Conservation (phyloP, 306 rosid genomes). For the Lathyrus tuberosus region DNA sequence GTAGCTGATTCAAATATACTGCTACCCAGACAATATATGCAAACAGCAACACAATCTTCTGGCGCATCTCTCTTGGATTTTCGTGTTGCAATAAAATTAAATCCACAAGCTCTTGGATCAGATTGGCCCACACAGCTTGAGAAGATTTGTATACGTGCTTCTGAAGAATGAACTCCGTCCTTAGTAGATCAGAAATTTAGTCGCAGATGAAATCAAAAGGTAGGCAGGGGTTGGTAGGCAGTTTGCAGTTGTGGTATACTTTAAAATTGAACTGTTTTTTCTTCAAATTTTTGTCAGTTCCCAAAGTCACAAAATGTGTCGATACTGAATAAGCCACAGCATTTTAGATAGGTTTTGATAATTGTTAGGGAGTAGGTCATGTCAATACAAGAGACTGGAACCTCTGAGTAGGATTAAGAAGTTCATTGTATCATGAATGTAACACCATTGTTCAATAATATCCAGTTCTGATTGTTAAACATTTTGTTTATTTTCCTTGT, state of each 20-base stretch:
- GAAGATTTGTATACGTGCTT: slow-evolving; percentile 67
- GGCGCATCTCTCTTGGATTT: slow-evolving; percentile 63
- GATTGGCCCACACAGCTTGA: slow-evolving; percentile 87
- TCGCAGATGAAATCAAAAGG: slow-evolving; percentile 32
- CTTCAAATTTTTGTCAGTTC: slow-evolving; percentile 43
- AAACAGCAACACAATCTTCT: slow-evolving; percentile 44
- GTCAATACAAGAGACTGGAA: slow-evolving; percentile 50
- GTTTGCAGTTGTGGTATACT: slow-evolving; percentile 44
- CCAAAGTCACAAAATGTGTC: slow-evolving; percentile 38
- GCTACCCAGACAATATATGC: slow-evolving; percentile 46
- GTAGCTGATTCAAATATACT: slow-evolving; percentile 44
- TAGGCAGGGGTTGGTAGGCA: slow-evolving; percentile 43
- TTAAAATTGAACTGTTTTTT: slow-evolving; percentile 38
- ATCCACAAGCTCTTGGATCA: slow-evolving; percentile 76
- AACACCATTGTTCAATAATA: slow-evolving; percentile 38
- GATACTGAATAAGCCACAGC: slow-evolving; percentile 48
- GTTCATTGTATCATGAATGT: slow-evolving; percentile 44
- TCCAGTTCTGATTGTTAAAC: slow-evolving; percentile 28
- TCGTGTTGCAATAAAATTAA: slow-evolving; percentile 71
- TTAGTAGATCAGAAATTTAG: slow-evolving; percentile 33
- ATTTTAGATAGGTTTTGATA: slow-evolving; percentile 56
- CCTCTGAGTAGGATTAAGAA: slow-evolving; percentile 45
- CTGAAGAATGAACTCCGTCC: slow-evolving; percentile 59
- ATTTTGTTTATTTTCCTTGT: neutral
- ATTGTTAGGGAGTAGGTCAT: slow-evolving; percentile 48